These are phyloP conservation scores for Micromonas pusilla DNA, from an alignment of 139 green algal genomes.

Conservation along the genomic window DNA sequence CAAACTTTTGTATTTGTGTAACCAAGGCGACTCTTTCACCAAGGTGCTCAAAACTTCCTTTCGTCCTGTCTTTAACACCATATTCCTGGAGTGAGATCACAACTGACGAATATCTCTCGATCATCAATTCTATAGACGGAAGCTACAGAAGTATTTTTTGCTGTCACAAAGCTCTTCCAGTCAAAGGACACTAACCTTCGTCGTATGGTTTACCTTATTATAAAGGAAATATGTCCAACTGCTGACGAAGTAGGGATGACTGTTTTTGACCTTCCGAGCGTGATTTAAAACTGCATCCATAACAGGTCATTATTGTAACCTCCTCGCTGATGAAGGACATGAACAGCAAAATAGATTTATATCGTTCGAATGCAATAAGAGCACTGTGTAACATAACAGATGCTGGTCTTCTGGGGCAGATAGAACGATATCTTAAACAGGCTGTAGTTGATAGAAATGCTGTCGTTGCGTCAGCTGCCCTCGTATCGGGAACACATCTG, in stretches of 20 bases:
- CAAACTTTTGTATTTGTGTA: slow-evolving; percentile 96
- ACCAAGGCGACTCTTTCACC: slow-evolving; percentile 94
- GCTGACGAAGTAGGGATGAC: slow-evolving; percentile 43
- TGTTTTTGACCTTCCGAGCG: background rate
- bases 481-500: slow-evolving; percentile 80
- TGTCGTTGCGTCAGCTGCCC: slow-evolving; percentile 68
- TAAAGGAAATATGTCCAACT: slow-evolving; percentile 96
- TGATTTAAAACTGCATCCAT: background rate
- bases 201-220: slow-evolving; percentile 96
- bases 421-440: slow-evolving; percentile 93
- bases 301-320: slow-evolving; percentile 98
- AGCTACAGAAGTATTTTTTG: slow-evolving; percentile 96
- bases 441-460: slow-evolving; percentile 91
- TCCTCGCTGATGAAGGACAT: slow-evolving; percentile 99
- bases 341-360: slow-evolving; percentile 91
- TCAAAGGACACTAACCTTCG: slow-evolving; percentile 87
- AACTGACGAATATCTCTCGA: too few species aligned
- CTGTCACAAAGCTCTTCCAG: slow-evolving; percentile 97
- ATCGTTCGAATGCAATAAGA: slow-evolving; percentile 90
- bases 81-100: too few species aligned
- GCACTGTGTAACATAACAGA: slow-evolving; percentile 96
- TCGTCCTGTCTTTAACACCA: too few species aligned
- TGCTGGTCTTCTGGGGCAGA: slow-evolving; percentile 74
- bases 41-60: slow-evolving; percentile 59
- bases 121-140: too few species aligned